These are phyloP conservation scores for Borealophlyctis nickersoniae DNA, from an alignment of 192 early-diverging fungal genomes.

Conservation along the genomic window DNA sequence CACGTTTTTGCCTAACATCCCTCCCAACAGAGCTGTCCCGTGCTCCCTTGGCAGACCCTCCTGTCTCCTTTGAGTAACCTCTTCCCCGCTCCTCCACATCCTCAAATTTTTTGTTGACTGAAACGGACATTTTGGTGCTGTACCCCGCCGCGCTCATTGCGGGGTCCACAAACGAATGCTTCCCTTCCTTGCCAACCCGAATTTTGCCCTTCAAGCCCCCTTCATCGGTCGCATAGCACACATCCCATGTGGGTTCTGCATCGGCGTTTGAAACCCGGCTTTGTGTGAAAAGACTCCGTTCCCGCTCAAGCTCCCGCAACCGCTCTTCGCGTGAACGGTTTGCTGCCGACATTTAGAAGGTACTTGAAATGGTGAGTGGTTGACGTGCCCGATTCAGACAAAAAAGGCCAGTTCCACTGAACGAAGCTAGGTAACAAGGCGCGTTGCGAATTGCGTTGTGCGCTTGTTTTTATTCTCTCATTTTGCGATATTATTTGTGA, in stretches of 20 bases:
- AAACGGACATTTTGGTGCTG: too few species aligned
- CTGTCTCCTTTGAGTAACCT: too few species aligned
- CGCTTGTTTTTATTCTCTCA: too few species aligned
- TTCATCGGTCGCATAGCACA: slow-evolving; percentile 3
- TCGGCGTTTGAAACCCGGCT: neutral
- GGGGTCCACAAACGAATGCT: slow-evolving; percentile 7
- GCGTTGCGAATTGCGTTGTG: too few species aligned
- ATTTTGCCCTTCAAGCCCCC: slow-evolving; percentile 7
- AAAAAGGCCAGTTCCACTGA: too few species aligned
- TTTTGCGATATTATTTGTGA: too few species aligned
- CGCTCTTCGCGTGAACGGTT: slow-evolving; percentile 25
- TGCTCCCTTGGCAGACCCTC: neutral
- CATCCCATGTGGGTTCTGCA: neutral
- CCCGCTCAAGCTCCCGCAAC: slow-evolving; percentile 29
- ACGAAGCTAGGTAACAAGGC: too few species aligned
- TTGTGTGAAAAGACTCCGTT: slow-evolving; percentile 18
- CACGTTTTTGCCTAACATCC: neutral
- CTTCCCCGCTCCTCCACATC: too few species aligned
- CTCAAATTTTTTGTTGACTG: too few species aligned
- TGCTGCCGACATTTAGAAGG: too few species aligned
- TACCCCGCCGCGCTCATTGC: neutral
- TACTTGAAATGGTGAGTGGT: too few species aligned
- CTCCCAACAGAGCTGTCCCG: neutral
- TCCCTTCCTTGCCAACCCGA: slow-evolving; percentile 7
- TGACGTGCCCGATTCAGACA: too few species aligned